Evolutionary conservation across 1,284 basidiomycete genomes (phyloP).

Genomic region (Ustilago lituana): DNA sequence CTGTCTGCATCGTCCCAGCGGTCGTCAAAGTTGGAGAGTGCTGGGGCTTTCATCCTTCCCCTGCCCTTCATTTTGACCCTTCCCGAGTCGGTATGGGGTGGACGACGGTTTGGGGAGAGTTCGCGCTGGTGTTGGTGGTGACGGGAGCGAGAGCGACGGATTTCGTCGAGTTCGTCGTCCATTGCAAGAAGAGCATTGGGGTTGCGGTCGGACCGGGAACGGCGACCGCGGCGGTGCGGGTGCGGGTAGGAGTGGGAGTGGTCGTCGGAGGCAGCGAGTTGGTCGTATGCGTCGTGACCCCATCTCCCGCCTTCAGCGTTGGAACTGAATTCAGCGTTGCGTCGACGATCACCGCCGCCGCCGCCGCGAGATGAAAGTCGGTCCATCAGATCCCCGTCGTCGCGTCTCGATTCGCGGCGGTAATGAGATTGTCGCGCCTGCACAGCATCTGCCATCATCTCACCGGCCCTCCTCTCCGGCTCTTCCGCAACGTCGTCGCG

Average conservation of each 20-base stretch:
- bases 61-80: slow-evolving; percentile 38
- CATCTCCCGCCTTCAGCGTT: slow-evolving; percentile 13
- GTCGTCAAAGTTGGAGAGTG: slow-evolving; percentile 11
- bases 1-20: slow-evolving; percentile 6
- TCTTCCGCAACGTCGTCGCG: slow-evolving; percentile 9
- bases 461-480: slow-evolving; percentile 20
- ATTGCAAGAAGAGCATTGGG: slow-evolving; percentile 21
- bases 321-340: slow-evolving; percentile 1
- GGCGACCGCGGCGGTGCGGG: not conserved
- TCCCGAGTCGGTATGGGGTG: not conserved
- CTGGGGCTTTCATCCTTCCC: slow-evolving; percentile 49
- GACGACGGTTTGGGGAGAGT: slow-evolving; percentile 31
- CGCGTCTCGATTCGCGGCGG: not conserved
- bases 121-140: slow-evolving; percentile 27
- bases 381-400: slow-evolving; percentile 29
- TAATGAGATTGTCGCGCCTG: slow-evolving; percentile 5
- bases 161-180: slow-evolving; percentile 42
- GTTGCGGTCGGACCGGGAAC: slow-evolving; percentile 10
- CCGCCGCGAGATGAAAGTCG: slow-evolving; percentile 3
- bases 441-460: slow-evolving; percentile 43
- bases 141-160: slow-evolving; percentile 9
- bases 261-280: slow-evolving; percentile 1
- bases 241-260: not conserved
- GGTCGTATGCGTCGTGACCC: slow-evolving; percentile 34
- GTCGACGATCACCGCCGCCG: not conserved